Conservation (phyloP, 257 asterid genomes). For the Nicotiana knightiana region DNA sequence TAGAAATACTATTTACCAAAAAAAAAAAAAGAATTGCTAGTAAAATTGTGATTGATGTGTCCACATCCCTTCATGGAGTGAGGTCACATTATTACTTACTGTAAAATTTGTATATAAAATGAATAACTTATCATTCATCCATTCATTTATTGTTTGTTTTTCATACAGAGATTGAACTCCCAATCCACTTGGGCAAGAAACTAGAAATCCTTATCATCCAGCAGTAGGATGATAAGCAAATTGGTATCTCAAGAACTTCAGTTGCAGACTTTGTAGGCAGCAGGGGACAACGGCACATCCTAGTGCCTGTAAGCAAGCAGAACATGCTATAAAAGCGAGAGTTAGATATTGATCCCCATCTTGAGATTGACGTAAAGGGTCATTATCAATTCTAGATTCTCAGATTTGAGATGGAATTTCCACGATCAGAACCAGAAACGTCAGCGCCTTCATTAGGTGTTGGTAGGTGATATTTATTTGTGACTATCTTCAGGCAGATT, state of each 20-base stretch:
- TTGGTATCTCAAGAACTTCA: neutral
- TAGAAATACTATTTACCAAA: too few species aligned
- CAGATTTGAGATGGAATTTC: neutral
- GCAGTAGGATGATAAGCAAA: neutral
- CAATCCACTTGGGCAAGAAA: neutral
- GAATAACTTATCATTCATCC: too few species aligned
- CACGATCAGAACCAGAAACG: neutral
- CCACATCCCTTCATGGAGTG: neutral
- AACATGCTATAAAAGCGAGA: neutral
- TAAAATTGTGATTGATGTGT: neutral
- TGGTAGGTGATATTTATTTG: neutral
- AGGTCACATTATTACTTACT: neutral
- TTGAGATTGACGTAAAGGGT: neutral
- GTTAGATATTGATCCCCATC: neutral
- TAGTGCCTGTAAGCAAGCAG: neutral
- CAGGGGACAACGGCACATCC: neutral
- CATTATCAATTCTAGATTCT: neutral
- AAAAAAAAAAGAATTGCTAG: too few species aligned
- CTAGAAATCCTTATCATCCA: neutral
- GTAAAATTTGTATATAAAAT: too few species aligned
- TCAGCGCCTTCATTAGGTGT: neutral
- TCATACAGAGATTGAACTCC: neutral
- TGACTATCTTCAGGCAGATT: constrained; percentile 14
- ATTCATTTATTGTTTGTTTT: neutral
- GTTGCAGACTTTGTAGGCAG: neutral